Conservation (phyloP, 768 basidiomycete genomes). For the Suillus variegatus region DNA sequence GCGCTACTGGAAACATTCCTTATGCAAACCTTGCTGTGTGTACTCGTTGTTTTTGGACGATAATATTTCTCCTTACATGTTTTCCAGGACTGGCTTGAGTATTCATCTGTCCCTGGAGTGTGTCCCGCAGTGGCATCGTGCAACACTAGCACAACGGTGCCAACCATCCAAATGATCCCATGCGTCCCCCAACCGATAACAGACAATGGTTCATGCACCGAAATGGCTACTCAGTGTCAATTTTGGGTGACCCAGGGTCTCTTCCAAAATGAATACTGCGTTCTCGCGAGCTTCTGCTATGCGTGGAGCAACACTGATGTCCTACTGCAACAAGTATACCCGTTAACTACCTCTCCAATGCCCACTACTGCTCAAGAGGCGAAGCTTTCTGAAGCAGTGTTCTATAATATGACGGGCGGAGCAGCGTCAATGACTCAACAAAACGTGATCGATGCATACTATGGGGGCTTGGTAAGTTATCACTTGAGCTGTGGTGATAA, state of each 20-base stretch:
- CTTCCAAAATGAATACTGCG: slow-evolving; percentile 26
- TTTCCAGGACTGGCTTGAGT: slow-evolving; percentile 25
- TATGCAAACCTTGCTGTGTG: slow-evolving; percentile 22
- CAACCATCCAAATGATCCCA: neutral
- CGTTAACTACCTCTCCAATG: neutral
- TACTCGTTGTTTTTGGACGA: neutral
- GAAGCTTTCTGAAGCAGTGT: slow-evolving; percentile 19
- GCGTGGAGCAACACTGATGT: slow-evolving; percentile 24
- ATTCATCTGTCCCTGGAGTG: slow-evolving; percentile 20
- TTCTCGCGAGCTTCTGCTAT: slow-evolving; percentile 26
- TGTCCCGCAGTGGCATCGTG: slow-evolving; percentile 21
- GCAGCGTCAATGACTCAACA: slow-evolving; percentile 22
- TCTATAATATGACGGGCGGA: slow-evolving; percentile 23
- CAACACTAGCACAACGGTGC: slow-evolving; percentile 5
- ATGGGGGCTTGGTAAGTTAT: slow-evolving; percentile 18
- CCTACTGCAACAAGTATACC: slow-evolving; percentile 19
- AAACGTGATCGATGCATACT: slow-evolving; percentile 22
- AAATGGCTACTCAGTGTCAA: slow-evolving; percentile 18
- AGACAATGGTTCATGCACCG: slow-evolving; percentile 23
- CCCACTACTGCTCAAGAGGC: slow-evolving; percentile 17
- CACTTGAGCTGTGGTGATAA: neutral
- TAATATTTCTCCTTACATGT: neutral
- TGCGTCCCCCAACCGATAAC: slow-evolving; percentile 24
- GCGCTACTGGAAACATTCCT: slow-evolving; percentile 23
- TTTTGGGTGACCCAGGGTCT: slow-evolving; percentile 22